Base-by-base conservation (phyloP, 202 grass and related monocot species). In the Zizania palustris region DNA sequence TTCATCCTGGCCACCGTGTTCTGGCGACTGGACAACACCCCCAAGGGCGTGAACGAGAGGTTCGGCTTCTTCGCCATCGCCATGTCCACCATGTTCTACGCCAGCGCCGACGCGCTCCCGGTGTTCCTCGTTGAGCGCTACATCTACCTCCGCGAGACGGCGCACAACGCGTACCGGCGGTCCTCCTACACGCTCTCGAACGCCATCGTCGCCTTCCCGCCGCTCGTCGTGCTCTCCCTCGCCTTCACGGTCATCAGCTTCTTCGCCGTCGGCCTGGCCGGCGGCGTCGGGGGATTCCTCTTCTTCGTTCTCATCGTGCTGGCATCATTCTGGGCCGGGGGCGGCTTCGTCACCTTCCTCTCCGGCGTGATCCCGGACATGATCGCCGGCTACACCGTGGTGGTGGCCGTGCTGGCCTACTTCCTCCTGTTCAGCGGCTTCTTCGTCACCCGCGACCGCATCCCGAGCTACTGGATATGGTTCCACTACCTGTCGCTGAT, bases 111-210 rank as follows among this genome's bases (percentile, higher is more conserved):
- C 72, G 92, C 88, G 44, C 83, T 95, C 1, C 92, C 92, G 1
- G 86, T 95, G 46, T 95, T 95, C 85, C 84, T 95, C 64, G 69
- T 74, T 49, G 88, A 95, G 65, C 88, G 92, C 8, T 83, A 87
- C 92, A 91, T 95, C 83, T 95, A 69, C 74, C 80, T 95, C 80
- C 53, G 88, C 0, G 92, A 95, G 83, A 95, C 86, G n/a, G 85
- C 86, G 16, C 78, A 89, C 86, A 91, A 91, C 75, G 88, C 86
- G 4, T 95, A 95, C 73, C 86, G 92, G 5, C 67, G 83, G 37
- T 91, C 92, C 12, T 95, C 92, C 42, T 95, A 89, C 85, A 80
- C 83, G 19, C 51, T 95, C 67, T 88, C 88, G 39, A 87, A 91
- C 83, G 80, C 88, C 74, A 65, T 85, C 49, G 80, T 95, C 59